phyloP scores from a whole-genome alignment of 352 stramenopile genomes.

The Phytophthora aleatoria region DNA sequence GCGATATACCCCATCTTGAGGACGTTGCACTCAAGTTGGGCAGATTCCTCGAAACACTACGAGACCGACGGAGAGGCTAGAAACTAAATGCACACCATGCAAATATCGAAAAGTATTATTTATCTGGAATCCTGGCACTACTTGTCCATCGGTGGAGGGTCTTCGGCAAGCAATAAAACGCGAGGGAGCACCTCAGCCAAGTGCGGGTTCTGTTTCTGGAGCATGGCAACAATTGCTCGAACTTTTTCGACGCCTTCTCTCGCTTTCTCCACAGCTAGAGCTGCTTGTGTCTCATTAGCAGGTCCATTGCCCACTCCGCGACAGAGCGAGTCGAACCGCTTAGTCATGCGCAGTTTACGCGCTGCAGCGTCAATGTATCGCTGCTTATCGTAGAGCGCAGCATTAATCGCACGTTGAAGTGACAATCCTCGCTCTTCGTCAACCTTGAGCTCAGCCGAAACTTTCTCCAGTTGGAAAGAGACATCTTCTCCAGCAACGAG shows the following conservation, averaged over 20 bases:
- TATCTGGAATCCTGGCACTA: slow-evolving; percentile 1
- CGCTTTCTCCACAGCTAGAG: slow-evolving; percentile 60
- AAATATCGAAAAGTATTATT: not conserved
- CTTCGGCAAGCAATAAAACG: slow-evolving; percentile 77
- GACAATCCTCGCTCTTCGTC: slow-evolving; percentile 65
- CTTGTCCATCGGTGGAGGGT: slow-evolving; percentile 22
- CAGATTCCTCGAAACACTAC: slow-evolving; percentile 39
- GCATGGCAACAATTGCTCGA: slow-evolving; percentile 57
- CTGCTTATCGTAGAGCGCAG: slow-evolving; percentile 92
- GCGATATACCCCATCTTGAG: slow-evolving; percentile 33
- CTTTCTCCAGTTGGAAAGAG: slow-evolving; percentile 79
- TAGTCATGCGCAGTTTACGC: slow-evolving; percentile 72
- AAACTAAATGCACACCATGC: not conserved
- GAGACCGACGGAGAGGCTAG: slow-evolving; percentile 20
- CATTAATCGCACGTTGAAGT: slow-evolving; percentile 87
- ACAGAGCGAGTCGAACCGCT: slow-evolving; percentile 67
- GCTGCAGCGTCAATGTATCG: slow-evolving; percentile 77
- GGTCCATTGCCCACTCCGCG: slow-evolving; percentile 44
- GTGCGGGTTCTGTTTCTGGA: slow-evolving; percentile 77
- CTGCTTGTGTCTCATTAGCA: slow-evolving; percentile 53
- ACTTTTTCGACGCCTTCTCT: slow-evolving; percentile 52
- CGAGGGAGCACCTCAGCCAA: slow-evolving; percentile 84
- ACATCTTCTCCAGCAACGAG: slow-evolving; percentile 70
- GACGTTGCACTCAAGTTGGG: slow-evolving; percentile 34
- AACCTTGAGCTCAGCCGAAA: slow-evolving; percentile 77